These are phyloP conservation scores for Spinellus fusiger DNA, from an alignment of 192 early-diverging fungal genomes.

Conservation along the genomic window DNA sequence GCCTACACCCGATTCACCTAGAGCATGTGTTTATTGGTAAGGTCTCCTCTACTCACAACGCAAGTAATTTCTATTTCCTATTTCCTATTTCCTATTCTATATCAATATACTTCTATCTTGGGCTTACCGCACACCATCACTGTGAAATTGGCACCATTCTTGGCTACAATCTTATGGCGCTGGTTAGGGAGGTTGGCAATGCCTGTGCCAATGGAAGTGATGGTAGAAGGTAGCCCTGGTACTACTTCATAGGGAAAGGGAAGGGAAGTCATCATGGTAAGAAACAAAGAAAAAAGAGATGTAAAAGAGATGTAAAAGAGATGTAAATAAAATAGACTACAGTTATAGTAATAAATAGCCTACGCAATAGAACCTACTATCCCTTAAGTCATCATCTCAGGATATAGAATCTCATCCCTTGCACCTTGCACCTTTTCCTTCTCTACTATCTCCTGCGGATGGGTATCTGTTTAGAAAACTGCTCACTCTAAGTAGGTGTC, in stretches of 20 bases:
- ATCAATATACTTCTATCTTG: not conserved
- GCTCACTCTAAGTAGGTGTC: no score
- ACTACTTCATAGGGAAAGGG: not conserved
- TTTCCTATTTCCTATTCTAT: no score
- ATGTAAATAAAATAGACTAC: not conserved
- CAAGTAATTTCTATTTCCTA: no score
- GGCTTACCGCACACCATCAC: conserved; percentile 87
- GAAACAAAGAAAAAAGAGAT: not conserved
- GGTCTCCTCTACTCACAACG: no score
- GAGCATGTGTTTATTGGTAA: no score
- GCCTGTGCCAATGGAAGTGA: conserved; percentile 65
- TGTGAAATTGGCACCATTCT: conserved; percentile 93
- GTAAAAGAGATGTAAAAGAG: not conserved
- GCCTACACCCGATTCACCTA: conserved; percentile 94
- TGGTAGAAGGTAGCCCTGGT: conserved; percentile 6
- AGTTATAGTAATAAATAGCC: not conserved
- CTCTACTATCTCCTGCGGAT: no score
- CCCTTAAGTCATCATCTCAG: no score
- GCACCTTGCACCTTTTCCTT: no score
- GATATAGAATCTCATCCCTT: no score
- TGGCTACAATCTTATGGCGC: conserved; percentile 95
- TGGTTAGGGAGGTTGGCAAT: conserved; percentile 99
- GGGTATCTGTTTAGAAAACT: no score
- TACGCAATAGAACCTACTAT: no score
- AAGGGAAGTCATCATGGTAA: not conserved